A percentile compares a stretch with the other conserved stretches of the same genome.
These are phyloP conservation scores for Lactifluus pinguis DNA, from an alignment of 768 basidiomycete genomes.

Conservation along the genomic window DNA sequence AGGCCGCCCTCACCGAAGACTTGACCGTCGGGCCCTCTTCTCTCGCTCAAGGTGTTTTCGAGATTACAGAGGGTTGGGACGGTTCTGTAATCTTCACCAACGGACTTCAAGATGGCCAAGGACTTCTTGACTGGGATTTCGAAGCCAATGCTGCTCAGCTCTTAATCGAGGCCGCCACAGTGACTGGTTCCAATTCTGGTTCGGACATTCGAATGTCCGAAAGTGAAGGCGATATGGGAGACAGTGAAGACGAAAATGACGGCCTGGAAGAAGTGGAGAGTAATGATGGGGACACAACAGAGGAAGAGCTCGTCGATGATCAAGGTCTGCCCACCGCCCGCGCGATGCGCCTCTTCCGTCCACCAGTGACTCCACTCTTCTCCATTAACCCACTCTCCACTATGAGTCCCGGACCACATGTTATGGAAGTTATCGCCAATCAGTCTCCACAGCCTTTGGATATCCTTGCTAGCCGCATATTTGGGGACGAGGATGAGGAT, in stretches of 20 bases:
- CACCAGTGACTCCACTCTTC: conserved; percentile 48
- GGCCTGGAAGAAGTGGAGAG: conserved; percentile 24
- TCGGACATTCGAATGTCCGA: conserved; percentile 41
- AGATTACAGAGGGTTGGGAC: conserved; percentile 65
- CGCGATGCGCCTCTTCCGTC: conserved; percentile 62
- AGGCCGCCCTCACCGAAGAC: conserved; percentile 29
- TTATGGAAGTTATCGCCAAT: conserved; percentile 22
- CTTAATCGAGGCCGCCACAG: conserved; percentile 39
- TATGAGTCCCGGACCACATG: conserved; percentile 46
- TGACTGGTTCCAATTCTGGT: conserved; percentile 30
- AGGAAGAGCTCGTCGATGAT: conserved; percentile 75
- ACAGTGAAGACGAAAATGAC: conserved; percentile 39
- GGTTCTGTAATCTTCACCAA: conserved; percentile 70
- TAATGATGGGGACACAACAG: conserved; percentile 69
- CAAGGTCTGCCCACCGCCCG: conserved; percentile 66
- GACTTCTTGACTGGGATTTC: conserved; percentile 62
- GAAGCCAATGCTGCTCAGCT: conserved; percentile 48
- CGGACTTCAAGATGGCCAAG: conserved; percentile 44
- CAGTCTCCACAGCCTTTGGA: conserved; percentile 53
- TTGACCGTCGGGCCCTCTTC: conserved; percentile 12
- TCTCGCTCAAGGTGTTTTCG: conserved; percentile 33
- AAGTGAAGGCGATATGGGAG: conserved; percentile 30
- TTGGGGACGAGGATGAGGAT: conserved; percentile 18
- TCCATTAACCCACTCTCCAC: conserved; percentile 69
- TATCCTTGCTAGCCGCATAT: conserved; percentile 54